phyloP scores from a whole-genome alignment of 2,329 filamentous ascomycete genomes.

The Zymoseptoria passerinii region DNA sequence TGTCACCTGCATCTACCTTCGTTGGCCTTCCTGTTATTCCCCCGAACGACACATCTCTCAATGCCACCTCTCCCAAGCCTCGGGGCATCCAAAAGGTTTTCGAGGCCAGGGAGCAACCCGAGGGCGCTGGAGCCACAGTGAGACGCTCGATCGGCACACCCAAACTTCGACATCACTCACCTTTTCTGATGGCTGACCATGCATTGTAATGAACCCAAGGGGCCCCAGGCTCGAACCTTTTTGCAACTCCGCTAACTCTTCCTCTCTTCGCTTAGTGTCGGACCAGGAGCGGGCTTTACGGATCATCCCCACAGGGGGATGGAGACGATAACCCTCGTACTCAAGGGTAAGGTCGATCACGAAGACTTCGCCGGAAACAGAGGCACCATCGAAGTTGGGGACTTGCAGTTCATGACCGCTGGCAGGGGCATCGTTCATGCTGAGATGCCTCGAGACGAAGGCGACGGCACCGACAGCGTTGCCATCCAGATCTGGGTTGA shows the following conservation, averaged over 20 bases:
- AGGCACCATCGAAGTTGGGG: slow-evolving; percentile 77
- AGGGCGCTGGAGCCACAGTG: slow-evolving; percentile 81
- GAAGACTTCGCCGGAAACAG: slow-evolving; percentile 84
- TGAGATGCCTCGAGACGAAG: slow-evolving; percentile 80
- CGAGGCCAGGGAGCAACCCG: slow-evolving; percentile 73
- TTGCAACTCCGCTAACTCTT: slow-evolving; percentile 36
- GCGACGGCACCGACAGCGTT: slow-evolving; percentile 67
- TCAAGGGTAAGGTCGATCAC: slow-evolving; percentile 79
- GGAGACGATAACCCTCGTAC: slow-evolving; percentile 82
- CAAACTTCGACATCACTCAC: slow-evolving; percentile 74
- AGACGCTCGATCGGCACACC: slow-evolving; percentile 80
- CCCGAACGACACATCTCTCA: slow-evolving; percentile 34
- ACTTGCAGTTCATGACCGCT: slow-evolving; percentile 96
- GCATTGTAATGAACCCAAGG: background rate
- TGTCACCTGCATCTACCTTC: slow-evolving; percentile 31
- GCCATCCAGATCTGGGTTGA: slow-evolving; percentile 97
- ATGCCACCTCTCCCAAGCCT: slow-evolving; percentile 55
- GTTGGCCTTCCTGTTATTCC: slow-evolving; percentile 43
- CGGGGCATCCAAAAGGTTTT: slow-evolving; percentile 77
- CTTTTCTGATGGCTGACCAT: slow-evolving; percentile 85
- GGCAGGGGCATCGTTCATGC: slow-evolving; percentile 87
- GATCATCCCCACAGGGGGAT: slow-evolving; percentile 57
- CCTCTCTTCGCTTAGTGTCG: slow-evolving; percentile 49
- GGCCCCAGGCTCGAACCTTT: background rate
- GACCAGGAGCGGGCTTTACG: slow-evolving; percentile 52